Evolutionary conservation across 116 monocot genomes (phyloP).

Genomic region (Zostera marina): DNA sequence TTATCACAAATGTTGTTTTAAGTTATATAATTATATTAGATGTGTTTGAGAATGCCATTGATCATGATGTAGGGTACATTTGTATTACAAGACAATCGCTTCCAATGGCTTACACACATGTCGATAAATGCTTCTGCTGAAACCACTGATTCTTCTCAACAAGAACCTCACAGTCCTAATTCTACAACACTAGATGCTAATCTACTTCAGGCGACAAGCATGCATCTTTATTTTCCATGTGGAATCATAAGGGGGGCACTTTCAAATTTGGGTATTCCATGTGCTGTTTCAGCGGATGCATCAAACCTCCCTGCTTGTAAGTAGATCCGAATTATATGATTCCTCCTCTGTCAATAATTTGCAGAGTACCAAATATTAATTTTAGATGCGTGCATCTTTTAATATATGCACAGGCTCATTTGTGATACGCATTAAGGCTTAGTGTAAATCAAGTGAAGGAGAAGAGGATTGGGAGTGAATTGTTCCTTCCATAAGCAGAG

Average conservation of each 20-base stretch:
- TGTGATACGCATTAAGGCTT: constrained; percentile 33
- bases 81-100: constrained; percentile 92
- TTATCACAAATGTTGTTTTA: background rate
- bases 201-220: constrained; percentile 47
- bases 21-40: too few species aligned
- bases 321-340: constrained; percentile 7
- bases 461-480: background rate
- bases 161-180: constrained; percentile 7
- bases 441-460: background rate
- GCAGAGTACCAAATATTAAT: background rate
- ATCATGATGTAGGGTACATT: constrained; percentile 68
- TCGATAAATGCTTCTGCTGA: constrained; percentile 45
- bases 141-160: constrained; percentile 17
- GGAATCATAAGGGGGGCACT: constrained; percentile 96
- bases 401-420: constrained; percentile 19
- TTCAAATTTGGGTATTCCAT: constrained; percentile 77
- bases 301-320: constrained; percentile 94
- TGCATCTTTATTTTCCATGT: constrained; percentile 94
- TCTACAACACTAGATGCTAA: constrained; percentile 21
- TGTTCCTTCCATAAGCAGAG: background rate
- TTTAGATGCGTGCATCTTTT: background rate
- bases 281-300: constrained; percentile 87
- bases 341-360: background rate
- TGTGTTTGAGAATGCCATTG: too few species aligned
- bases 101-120: constrained; percentile 77